phyloP scores from a whole-genome alignment of 352 stramenopile genomes.

The Phytophthora ramorum region DNA sequence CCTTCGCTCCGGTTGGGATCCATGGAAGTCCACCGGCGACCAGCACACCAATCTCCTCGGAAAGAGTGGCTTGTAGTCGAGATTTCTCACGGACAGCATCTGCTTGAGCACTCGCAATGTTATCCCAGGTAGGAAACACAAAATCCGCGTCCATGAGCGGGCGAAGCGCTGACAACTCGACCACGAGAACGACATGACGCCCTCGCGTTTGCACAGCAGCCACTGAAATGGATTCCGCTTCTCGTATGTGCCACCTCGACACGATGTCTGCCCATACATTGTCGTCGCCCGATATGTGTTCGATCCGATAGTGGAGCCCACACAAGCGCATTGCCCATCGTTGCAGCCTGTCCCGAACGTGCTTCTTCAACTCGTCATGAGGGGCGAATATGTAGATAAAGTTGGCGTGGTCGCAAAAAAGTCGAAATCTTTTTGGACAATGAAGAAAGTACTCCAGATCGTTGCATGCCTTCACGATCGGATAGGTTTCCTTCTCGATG shows the following conservation, averaged over 20 bases:
- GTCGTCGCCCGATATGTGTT: constrained; percentile 15
- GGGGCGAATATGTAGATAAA: constrained; percentile 28
- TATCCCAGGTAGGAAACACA: constrained; percentile 2
- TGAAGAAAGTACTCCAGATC: not conserved
- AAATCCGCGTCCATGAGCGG: constrained; percentile 2
- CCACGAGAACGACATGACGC: not conserved
- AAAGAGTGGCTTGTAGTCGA: constrained; percentile 2
- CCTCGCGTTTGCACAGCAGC: constrained; percentile 7
- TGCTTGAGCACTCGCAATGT: too few species aligned
- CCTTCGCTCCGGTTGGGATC: constrained; percentile 9
- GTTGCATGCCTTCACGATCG: not conserved
- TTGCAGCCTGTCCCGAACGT: constrained; percentile 11
- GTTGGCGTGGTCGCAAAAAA: constrained; percentile 35
- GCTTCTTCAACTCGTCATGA: constrained; percentile 11
- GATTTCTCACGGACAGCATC: not conserved
- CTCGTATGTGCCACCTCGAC: constrained; percentile 6
- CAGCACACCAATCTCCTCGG: not conserved
- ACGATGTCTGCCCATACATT: constrained; percentile 18
- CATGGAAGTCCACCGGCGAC: not conserved
- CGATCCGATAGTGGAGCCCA: constrained; percentile 24
- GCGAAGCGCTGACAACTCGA: not conserved
- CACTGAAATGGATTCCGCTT: not conserved
- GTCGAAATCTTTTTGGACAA: not conserved
- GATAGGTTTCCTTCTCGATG: not conserved
- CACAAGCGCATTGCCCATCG: constrained; percentile 21